Percentiles rank a stretch among this genome's conserved stretches.
phyloP scores from a whole-genome alignment of 352 stramenopile species.

The Halophytophthora polymorphica region DNA sequence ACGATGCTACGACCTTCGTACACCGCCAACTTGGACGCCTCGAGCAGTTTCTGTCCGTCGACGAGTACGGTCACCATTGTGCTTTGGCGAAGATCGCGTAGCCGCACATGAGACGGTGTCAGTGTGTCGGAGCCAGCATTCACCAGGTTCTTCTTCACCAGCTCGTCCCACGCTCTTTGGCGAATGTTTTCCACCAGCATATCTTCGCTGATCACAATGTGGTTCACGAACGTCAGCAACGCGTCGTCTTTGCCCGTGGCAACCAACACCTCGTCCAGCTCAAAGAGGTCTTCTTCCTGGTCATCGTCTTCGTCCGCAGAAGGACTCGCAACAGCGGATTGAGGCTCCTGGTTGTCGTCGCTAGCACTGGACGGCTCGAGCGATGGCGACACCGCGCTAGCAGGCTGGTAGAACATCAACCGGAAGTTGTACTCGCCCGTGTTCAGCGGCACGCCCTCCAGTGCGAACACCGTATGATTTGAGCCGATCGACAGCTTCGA shows the following conservation, averaged over 20 bases:
- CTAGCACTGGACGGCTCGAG: neutral
- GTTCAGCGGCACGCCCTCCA: conserved; percentile 63
- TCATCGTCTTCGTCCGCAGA: conserved; percentile 7
- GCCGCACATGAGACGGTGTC: conserved; percentile 39
- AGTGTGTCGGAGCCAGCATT: conserved; percentile 20
- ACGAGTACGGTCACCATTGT: conserved; percentile 65
- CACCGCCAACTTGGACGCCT: conserved; percentile 66
- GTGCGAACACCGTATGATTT: conserved; percentile 62
- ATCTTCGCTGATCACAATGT: conserved; percentile 73
- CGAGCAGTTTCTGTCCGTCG: conserved; percentile 52
- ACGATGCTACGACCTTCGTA: conserved; percentile 80
- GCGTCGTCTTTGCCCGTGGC: conserved; percentile 47
- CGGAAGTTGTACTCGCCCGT: conserved; percentile 78
- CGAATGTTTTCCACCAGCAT: conserved; percentile 75
- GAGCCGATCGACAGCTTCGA: conserved; percentile 72
- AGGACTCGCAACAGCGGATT: conserved; percentile 18
- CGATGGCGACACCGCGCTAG: neutral
- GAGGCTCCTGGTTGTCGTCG: conserved; percentile 16
- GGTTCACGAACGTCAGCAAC: conserved; percentile 50
- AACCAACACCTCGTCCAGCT: conserved; percentile 62
- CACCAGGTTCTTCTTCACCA: conserved; percentile 48
- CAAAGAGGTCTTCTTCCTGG: conserved; percentile 34
- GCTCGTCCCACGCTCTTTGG: conserved; percentile 34
- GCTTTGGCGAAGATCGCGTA: conserved; percentile 67
- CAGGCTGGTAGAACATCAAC: conserved; percentile 52